Base-by-base conservation (phyloP, 2,329 filamentous ascomycete species). In the Sclerotinia borealis region DNA sequence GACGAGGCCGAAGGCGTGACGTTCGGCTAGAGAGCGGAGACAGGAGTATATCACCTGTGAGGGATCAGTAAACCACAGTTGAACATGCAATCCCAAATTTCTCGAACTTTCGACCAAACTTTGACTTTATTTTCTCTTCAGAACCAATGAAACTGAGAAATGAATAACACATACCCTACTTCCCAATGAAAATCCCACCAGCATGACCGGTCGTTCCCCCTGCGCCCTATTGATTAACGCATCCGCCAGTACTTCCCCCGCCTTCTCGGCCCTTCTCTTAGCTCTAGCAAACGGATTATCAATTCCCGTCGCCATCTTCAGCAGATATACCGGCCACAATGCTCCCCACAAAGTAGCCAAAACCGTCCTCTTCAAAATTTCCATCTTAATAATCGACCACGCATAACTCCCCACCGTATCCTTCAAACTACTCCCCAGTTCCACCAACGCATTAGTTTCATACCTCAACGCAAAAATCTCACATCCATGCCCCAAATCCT, bases 401-500 rank as follows among this genome's bases (percentile, higher is more conserved):
- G 81, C 84, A 60, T 81, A 83, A 65, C 79, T 75, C 65, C 59
- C 64, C 29, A 96, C 86, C 67, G 96, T 83, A 1, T 82, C 83
- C 15, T 85, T 82, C 54, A 96, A 83, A 0, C 88, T 85, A 63
- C 86, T 85, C 0, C 93, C 93, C 0, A 97, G 83, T 13, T 85
- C 85, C 65, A 96, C 79, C 2, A 97, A 79, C 2, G 89, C 85
- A 64, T 90, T 84, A 70, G 93, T 85, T 76, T 97, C 93, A 78
- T 90, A 96, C 4, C 91, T 84, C 7, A 96, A 78, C 1, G 91
- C 92, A 72, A 96, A 96, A 0, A 90, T 86, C 74, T 96, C 93
- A 1, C 88, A 83, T 66, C 89, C 83, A 37, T 83, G 78, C 3
- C 85, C 84, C 27, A 4, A 10, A 11, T 49, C 47, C 27, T 49